Evolutionary conservation across 148 eudicot genomes (phyloP).

Genomic region (Rhododendron ovatum): DNA sequence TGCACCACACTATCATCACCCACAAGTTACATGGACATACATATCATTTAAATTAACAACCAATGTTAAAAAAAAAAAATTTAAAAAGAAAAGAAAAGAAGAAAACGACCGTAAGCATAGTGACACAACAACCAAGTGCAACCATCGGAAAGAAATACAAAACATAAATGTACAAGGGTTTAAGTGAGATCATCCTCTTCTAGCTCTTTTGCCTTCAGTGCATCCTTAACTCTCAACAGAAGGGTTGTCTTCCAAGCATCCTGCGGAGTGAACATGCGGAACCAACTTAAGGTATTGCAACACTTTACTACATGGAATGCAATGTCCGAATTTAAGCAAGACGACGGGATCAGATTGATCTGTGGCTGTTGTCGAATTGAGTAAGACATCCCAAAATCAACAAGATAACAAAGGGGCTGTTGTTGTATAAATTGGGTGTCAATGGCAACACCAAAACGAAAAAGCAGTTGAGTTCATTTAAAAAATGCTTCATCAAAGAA

Average conservation of each 20-base stretch:
- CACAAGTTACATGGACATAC: not conserved
- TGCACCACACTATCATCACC: not conserved
- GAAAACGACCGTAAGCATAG: not conserved
- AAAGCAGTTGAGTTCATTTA: not conserved
- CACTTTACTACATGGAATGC: not conserved
- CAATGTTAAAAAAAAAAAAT: not conserved
- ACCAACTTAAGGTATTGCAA: not conserved
- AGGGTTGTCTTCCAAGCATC: conserved; percentile 92
- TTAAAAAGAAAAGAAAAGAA: no score
- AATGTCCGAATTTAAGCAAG: not conserved
- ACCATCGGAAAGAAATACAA: conserved; percentile 7
- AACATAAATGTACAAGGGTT: not conserved
- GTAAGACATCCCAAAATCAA: not conserved
- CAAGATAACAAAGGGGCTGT: not conserved
- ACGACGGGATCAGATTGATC: not conserved
- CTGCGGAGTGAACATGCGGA: conserved; percentile 24
- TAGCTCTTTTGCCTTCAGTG: conserved; percentile 67
- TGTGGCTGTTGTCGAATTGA: not conserved
- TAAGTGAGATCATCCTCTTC: conserved; percentile 90
- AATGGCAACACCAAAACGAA: not conserved
- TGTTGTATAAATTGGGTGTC: not conserved
- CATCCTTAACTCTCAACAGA: conserved; percentile 82
- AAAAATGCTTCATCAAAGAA: not conserved
- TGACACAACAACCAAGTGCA: conserved; percentile 3
- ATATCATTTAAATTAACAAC: not conserved